Evolutionary conservation across 2,329 filamentous ascomycete species (phyloP).

Genomic region (Furcasterigmium sp.): DNA sequence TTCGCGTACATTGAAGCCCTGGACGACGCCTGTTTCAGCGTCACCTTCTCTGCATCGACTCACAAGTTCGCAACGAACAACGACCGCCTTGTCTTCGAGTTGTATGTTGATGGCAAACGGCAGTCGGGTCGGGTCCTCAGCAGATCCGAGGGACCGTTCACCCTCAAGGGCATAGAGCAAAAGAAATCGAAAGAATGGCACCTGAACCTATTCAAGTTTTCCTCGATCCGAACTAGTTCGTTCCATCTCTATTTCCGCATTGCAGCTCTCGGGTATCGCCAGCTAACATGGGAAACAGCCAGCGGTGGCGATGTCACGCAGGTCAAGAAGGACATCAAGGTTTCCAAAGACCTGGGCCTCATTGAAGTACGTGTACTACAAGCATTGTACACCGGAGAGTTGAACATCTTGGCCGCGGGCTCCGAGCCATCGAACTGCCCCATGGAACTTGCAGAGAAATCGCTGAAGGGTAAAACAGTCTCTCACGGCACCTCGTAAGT

Average conservation of each 20-base stretch:
- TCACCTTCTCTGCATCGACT: neutral
- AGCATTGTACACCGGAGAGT: neutral
- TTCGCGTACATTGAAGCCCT: neutral
- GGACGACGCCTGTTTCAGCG: neutral
- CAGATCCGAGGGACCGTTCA: no score
- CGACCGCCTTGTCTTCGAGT: neutral
- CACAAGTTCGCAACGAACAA: neutral
- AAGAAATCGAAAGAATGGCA: no score
- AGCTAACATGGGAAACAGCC: slow-evolving; percentile 4
- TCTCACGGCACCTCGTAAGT: slow-evolving; percentile 25
- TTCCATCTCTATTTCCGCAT: no score
- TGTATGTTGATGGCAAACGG: no score
- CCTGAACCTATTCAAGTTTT: no score
- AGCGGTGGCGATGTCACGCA: slow-evolving; percentile 6
- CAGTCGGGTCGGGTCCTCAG: no score
- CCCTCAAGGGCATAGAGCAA: no score
- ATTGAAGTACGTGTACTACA: slow-evolving; percentile 14
- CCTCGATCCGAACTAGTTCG: no score
- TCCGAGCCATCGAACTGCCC: neutral
- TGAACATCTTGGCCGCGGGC: neutral
- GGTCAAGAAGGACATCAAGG: slow-evolving; percentile 4
- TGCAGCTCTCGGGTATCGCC: no score
- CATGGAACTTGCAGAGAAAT: slow-evolving; percentile 23
- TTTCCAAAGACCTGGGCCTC: slow-evolving; percentile 11
- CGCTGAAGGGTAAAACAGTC: slow-evolving; percentile 25